Conservation (phyloP, 495 filamentous ascomycete genomes). For the Xeromyces bisporus region DNA sequence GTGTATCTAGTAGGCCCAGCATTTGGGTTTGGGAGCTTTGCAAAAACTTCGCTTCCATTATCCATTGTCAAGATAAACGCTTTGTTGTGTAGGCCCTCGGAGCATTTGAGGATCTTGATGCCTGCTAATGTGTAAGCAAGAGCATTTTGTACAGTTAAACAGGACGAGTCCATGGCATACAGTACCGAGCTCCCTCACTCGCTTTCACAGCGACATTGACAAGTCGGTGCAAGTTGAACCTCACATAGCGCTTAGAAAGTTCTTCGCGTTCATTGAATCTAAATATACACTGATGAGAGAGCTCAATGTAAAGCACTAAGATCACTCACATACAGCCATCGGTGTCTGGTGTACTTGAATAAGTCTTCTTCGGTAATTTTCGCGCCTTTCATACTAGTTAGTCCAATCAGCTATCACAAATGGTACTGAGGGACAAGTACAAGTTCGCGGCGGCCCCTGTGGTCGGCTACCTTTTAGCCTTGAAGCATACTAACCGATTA, state of each 20-base stretch:
- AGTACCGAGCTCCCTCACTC: slow-evolving; percentile 14
- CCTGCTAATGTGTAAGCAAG: slow-evolving; percentile 8
- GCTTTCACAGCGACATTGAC: slow-evolving; percentile 15
- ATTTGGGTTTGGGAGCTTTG: slow-evolving; percentile 20
- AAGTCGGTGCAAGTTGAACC: slow-evolving; percentile 20
- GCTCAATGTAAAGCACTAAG: slow-evolving; percentile 1
- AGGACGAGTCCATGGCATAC: slow-evolving; percentile 9
- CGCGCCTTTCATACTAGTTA: neutral
- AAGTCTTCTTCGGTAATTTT: slow-evolving; percentile 13
- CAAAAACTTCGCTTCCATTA: slow-evolving; percentile 20
- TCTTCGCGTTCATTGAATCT: slow-evolving; percentile 20
- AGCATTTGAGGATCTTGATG: slow-evolving; percentile 15
- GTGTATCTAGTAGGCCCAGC: slow-evolving; percentile 13
- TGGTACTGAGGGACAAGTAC: neutral
- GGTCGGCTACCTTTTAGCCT: no score
- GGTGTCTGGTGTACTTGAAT: slow-evolving; percentile 19
- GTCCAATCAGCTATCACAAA: slow-evolving; percentile 1
- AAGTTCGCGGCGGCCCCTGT: no score
- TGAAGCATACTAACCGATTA: no score
- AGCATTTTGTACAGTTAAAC: no score
- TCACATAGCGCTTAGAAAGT: slow-evolving; percentile 19
- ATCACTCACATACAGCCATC: slow-evolving; percentile 23
- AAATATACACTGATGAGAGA: slow-evolving; percentile 4
- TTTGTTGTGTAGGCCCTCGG: slow-evolving; percentile 20
- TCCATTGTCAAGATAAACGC: slow-evolving; percentile 23